Percentiles rank a stretch among this genome's conserved stretches.
Conservation (phyloP, 306 rosid species). For the Cajanus cajan region DNA sequence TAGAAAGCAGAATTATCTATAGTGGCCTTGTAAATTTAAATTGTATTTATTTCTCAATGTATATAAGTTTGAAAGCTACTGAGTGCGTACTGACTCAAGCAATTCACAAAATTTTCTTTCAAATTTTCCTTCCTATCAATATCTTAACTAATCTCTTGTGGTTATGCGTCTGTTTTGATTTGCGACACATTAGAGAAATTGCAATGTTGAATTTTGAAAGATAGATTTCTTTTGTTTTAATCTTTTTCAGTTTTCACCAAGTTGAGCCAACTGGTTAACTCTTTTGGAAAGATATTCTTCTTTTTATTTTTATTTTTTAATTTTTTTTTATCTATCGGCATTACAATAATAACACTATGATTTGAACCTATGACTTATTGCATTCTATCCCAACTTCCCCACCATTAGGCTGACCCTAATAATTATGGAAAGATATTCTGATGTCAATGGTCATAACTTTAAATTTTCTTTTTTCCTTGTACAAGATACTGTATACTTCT, state of each 20-base stretch:
- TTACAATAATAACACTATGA: too few species aligned
- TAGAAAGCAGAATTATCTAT: not conserved
- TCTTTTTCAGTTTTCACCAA: not conserved
- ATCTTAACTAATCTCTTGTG: not conserved
- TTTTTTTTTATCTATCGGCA: too few species aligned
- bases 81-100: not conserved
- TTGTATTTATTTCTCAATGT: not conserved
- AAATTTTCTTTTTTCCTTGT: not conserved
- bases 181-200: not conserved
- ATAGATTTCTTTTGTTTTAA: not conserved
- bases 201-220: not conserved
- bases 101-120: not conserved
- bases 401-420: too few species aligned
- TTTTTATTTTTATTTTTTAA: too few species aligned
- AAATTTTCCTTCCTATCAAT: not conserved
- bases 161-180: not conserved
- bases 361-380: too few species aligned
- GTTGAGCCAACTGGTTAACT: slow-evolving; percentile 4
- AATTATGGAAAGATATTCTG: slow-evolving; percentile 3
- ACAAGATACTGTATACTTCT: not conserved
- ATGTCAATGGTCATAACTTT: not conserved
- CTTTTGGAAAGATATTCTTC: slow-evolving; percentile 8
- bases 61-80: not conserved
- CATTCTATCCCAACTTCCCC: too few species aligned
- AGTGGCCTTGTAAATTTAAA: not conserved